These are phyloP conservation scores for Penicillium ochrochloron DNA, from an alignment of 495 filamentous ascomycete genomes.

Conservation along the genomic window DNA sequence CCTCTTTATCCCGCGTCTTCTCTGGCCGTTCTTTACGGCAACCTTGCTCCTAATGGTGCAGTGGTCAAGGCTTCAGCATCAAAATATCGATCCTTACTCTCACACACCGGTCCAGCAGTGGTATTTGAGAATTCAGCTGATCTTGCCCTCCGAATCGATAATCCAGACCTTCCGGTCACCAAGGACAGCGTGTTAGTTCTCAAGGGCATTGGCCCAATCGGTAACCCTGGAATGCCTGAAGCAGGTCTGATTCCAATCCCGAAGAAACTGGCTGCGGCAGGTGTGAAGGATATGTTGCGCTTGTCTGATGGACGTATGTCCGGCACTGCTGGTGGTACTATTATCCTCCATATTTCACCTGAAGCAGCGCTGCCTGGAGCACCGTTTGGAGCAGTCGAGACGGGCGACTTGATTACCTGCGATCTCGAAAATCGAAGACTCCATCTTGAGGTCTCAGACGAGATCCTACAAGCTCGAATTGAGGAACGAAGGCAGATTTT, in stretches of 20 bases:
- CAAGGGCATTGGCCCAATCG: slow-evolving; percentile 65
- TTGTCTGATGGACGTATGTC: slow-evolving; percentile 71
- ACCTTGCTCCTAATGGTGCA: slow-evolving; percentile 61
- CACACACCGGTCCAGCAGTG: slow-evolving; percentile 59
- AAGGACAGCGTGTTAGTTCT: slow-evolving; percentile 61
- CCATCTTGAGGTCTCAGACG: slow-evolving; percentile 30
- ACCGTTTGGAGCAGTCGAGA: slow-evolving; percentile 63
- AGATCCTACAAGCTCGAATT: slow-evolving; percentile 45
- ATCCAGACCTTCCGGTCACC: slow-evolving; percentile 54
- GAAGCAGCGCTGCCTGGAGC: slow-evolving; percentile 60
- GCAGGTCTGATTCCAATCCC: slow-evolving; percentile 69
- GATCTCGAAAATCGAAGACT: slow-evolving; percentile 54
- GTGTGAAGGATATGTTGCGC: slow-evolving; percentile 68
- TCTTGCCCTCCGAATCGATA: slow-evolving; percentile 61
- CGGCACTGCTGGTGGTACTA: slow-evolving; percentile 70
- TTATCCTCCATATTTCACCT: slow-evolving; percentile 68
- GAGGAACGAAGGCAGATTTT: slow-evolving; percentile 35
- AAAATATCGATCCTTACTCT: slow-evolving; percentile 54
- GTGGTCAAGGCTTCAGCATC: slow-evolving; percentile 68
- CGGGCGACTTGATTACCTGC: slow-evolving; percentile 61
- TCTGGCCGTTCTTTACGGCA: slow-evolving; percentile 58
- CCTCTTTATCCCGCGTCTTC: slow-evolving; percentile 61
- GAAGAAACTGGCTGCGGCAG: slow-evolving; percentile 60
- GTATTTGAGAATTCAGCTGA: slow-evolving; percentile 63
- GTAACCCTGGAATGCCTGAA: slow-evolving; percentile 72